These are phyloP conservation scores for Bifiguratus adelaidae DNA, from an alignment of 192 early-diverging fungal genomes.

Conservation along the genomic window DNA sequence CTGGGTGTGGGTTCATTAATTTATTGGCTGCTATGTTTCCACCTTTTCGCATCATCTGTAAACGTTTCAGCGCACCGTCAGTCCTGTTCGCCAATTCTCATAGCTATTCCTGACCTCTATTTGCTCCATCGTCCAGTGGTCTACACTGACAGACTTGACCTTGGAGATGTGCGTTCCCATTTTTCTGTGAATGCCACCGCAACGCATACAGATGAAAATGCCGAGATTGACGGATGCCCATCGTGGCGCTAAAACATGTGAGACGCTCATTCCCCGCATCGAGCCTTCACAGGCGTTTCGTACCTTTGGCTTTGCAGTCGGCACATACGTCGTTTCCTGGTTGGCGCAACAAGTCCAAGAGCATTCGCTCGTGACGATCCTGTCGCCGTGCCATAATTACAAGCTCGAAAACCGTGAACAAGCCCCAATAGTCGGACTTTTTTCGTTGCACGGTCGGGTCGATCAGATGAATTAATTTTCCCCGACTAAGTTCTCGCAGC, in stretches of 20 bases:
- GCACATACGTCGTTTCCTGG: conserved; percentile 63
- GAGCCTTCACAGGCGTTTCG: conserved; percentile 2
- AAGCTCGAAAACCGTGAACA: too few species aligned
- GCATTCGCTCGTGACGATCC: conserved; percentile 60
- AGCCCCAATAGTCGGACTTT: too few species aligned
- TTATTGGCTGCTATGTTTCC: conserved; percentile 62
- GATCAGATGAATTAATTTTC: too few species aligned
- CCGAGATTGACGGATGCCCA: conserved; percentile 89
- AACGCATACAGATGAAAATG: conserved; percentile 90
- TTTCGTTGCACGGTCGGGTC: too few species aligned
- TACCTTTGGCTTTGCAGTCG: conserved; percentile 67
- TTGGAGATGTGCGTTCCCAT: conserved; percentile 86
- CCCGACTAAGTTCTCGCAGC: too few species aligned
- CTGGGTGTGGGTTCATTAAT: conserved; percentile 58
- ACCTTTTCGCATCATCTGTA: conserved; percentile 36
- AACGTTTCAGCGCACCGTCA: not conserved
- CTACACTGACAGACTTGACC: conserved; percentile 84
- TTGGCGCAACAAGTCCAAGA: conserved; percentile 54
- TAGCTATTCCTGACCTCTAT: conserved; percentile 56
- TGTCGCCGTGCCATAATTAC: too few species aligned
- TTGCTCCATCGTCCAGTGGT: conserved; percentile 81
- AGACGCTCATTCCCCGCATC: not conserved
- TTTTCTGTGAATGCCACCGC: conserved; percentile 69
- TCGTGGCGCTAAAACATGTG: conserved; percentile 53
- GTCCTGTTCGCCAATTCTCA: not conserved